Conservation (phyloP, 225 moss, liverwort and hornwort genomes). For the Bryoerythrophyllum caledonicum region DNA sequence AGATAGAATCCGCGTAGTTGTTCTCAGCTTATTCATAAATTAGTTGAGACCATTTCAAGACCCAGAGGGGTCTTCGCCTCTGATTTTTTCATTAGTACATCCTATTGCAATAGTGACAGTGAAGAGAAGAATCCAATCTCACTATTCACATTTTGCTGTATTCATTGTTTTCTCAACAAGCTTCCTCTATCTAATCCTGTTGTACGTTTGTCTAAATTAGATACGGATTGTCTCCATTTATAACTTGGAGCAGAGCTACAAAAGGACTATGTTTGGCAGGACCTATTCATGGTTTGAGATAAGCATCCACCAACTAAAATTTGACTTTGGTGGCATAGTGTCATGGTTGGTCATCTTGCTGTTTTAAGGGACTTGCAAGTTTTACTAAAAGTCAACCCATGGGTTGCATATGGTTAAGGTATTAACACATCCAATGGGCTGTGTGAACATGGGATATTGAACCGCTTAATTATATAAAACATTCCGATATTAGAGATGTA, state of each 20-base stretch:
- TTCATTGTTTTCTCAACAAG: neutral
- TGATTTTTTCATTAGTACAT: constrained; percentile 17
- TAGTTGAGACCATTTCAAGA: constrained; percentile 13
- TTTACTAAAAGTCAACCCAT: constrained; percentile 3
- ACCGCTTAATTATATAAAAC: neutral
- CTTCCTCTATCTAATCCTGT: neutral
- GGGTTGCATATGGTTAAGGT: neutral
- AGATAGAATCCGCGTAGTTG: constrained; percentile 9
- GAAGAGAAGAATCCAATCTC: neutral
- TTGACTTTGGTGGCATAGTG: constrained; percentile 24
- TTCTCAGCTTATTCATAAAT: constrained; percentile 17
- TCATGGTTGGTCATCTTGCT: constrained; percentile 21
- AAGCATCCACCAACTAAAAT: constrained; percentile 10
- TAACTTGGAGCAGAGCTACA: constrained; percentile 2
- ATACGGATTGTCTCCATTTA: neutral
- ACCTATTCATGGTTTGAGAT: neutral
- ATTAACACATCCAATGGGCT: neutral
- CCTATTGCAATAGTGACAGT: constrained; percentile 22
- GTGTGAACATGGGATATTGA: neutral
- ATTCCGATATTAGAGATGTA: neutral
- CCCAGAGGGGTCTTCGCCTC: constrained; percentile 9
- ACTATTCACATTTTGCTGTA: neutral
- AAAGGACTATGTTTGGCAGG: constrained; percentile 13
- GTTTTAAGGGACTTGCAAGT: neutral
- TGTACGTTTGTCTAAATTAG: too few species aligned